Percentiles rank a stretch among this genome's conserved stretches.
These are phyloP conservation scores for Populus nigra DNA, from an alignment of 345 rosid genomes.

Conservation along the genomic window DNA sequence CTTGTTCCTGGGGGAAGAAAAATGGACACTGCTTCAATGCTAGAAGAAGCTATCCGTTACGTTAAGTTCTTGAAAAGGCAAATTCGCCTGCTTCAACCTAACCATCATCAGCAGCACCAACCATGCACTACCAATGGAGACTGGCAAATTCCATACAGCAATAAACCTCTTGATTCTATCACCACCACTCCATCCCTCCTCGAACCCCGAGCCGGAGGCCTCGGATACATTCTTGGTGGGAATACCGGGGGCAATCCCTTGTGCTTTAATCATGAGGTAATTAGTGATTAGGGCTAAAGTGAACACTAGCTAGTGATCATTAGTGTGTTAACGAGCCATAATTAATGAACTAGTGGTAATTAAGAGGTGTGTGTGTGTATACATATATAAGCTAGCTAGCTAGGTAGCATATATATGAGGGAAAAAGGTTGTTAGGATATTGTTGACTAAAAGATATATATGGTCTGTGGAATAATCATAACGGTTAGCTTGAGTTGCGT, in stretches of 20 bases:
- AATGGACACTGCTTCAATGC: conserved; percentile 97
- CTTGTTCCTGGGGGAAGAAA: conserved; percentile 95
- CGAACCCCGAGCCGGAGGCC: conserved; percentile 6
- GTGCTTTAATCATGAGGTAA: conserved; percentile 44
- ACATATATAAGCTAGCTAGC: conserved; percentile 2
- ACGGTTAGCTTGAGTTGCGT: conserved; percentile 62
- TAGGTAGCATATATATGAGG: conserved; percentile 2
- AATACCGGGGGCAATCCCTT: background rate
- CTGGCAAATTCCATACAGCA: conserved; percentile 21
- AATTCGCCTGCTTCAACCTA: conserved; percentile 63
- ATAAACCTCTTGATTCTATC: conserved; percentile 19
- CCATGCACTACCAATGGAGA: background rate
- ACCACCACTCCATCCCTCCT: conserved; percentile 23
- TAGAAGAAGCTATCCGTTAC: conserved; percentile 86
- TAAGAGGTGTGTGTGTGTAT: background rate
- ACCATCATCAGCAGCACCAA: conserved; percentile 31
- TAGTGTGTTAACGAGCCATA: background rate
- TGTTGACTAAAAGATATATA: conserved; percentile 53
- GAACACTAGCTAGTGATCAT: background rate
- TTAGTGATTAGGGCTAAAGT: conserved; percentile 16
- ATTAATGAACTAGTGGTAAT: background rate
- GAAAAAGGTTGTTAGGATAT: conserved; percentile 59
- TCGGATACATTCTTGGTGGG: conserved; percentile 15
- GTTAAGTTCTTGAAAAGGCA: conserved; percentile 92
- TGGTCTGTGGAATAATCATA: conserved; percentile 59